These are phyloP conservation scores for Mycena rebaudengoi DNA, from an alignment of 768 basidiomycete genomes.

Conservation along the genomic window DNA sequence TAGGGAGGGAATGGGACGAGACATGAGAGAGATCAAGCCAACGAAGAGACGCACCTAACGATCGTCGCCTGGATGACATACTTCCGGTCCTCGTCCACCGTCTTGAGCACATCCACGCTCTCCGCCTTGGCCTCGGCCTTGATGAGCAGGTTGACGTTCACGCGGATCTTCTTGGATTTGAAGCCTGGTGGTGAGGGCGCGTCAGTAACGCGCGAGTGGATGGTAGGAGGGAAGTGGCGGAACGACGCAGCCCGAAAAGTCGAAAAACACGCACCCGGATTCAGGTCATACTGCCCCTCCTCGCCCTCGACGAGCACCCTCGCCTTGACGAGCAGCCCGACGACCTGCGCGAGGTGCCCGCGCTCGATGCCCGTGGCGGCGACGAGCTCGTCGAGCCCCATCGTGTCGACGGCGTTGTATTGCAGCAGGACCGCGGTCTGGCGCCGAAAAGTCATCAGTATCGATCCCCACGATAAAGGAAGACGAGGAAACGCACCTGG, in stretches of 20 bases:
- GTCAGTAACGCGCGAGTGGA: background rate
- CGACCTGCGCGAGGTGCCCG: constrained; percentile 24
- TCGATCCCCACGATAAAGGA: no score
- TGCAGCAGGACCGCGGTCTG: constrained; percentile 91
- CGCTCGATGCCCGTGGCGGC: constrained; percentile 23
- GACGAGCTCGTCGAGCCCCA: constrained; percentile 40
- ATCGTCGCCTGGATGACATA: constrained; percentile 96
- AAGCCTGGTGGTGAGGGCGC: constrained; percentile 60
- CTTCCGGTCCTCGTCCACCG: constrained; percentile 97
- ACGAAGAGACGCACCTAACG: constrained; percentile 70
- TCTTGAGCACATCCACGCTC: constrained; percentile 88
- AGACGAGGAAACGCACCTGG: no score
- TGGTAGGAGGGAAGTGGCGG: background rate
- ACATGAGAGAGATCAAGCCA: no score
- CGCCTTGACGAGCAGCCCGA: constrained; percentile 78
- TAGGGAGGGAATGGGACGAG: no score
- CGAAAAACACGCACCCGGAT: constrained; percentile 64
- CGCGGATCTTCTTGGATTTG: constrained; percentile 93
- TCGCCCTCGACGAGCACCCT: constrained; percentile 92
- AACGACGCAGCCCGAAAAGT: no score
- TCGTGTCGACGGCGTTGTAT: constrained; percentile 91
- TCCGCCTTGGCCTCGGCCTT: constrained; percentile 96
- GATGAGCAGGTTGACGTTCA: constrained; percentile 91
- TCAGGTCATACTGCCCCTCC: constrained; percentile 90
- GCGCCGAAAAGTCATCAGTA: no score